These are phyloP conservation scores for Sergeia podlipaevii DNA, from an alignment of 208 protist species.

Conservation along the genomic window DNA sequence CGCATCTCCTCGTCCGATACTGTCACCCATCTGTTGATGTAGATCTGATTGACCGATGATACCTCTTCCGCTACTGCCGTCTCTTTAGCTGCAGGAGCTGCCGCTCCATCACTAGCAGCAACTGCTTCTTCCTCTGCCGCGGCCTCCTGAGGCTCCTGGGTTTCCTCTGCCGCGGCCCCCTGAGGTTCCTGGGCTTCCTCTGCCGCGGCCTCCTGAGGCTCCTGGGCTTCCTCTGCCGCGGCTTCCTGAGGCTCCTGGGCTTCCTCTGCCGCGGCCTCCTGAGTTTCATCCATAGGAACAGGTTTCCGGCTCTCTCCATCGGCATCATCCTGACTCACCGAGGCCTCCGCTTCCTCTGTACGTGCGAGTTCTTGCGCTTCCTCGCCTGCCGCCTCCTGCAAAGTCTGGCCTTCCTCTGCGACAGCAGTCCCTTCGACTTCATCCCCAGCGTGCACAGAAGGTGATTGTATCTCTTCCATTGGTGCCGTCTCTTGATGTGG, in stretches of 20 bases:
- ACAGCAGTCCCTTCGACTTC: too few relatives aligned
- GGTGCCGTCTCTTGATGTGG: too few relatives aligned
- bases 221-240: constrained; percentile 1
- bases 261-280: background rate
- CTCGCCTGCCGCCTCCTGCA: background rate
- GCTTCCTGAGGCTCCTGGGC: background rate
- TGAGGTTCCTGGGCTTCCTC: background rate
- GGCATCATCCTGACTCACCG: background rate
- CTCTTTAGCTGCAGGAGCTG: constrained; percentile 5
- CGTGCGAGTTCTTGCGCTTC: background rate
- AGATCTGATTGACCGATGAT: constrained; percentile 43
- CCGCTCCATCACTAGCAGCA: constrained; percentile 7
- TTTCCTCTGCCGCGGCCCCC: background rate
- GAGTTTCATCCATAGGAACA: background rate
- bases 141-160: background rate
- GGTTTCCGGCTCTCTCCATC: background rate
- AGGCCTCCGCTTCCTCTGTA: constrained; percentile 5
- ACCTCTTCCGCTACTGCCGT: background rate
- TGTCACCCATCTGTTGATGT: constrained; percentile 43
- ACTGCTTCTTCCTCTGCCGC: background rate
- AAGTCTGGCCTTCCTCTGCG: too few relatives aligned
- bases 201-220: background rate
- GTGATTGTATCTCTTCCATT: too few relatives aligned
- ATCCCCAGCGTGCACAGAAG: too few relatives aligned
- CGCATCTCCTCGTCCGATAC: constrained; percentile 54